phyloP scores from a whole-genome alignment of 345 rosid species.

The Acer campestre region DNA sequence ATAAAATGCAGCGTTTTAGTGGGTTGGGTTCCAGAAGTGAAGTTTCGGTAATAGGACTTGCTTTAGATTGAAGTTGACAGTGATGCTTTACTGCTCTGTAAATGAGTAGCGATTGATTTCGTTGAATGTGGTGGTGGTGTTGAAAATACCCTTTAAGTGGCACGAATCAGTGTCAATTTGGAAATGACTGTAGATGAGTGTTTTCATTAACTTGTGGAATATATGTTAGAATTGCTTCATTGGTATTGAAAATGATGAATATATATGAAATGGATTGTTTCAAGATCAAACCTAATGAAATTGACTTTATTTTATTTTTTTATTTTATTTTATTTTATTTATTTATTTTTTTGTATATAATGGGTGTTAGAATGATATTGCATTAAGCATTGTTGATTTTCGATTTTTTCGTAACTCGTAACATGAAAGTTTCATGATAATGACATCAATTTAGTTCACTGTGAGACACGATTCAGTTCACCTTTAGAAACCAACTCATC shows the following conservation, averaged over 20 bases:
- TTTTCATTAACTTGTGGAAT: background rate
- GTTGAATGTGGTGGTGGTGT: background rate
- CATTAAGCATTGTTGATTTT: too few relatives aligned
- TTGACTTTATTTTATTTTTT: background rate
- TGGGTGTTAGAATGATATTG: too few relatives aligned
- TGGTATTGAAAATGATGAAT: background rate
- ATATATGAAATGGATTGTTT: background rate
- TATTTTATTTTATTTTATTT: too few relatives aligned
- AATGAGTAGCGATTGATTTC: background rate
- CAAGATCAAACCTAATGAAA: background rate
- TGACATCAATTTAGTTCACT: background rate
- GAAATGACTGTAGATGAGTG: background rate
- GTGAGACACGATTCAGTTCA: too few relatives aligned
- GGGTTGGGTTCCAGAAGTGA: background rate
- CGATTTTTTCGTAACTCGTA: too few relatives aligned
- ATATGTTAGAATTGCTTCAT: background rate
- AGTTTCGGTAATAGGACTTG: background rate
- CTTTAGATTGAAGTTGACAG: background rate
- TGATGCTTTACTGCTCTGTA: background rate
- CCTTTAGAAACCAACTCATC: too few relatives aligned
- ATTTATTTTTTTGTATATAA: too few relatives aligned
- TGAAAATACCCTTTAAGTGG: background rate
- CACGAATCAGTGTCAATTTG: background rate
- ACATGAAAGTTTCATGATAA: too few relatives aligned
- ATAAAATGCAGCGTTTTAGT: background rate